Conservation (phyloP, 2,329 filamentous ascomycete genomes). For the Pestalotiopsis sp. region DNA sequence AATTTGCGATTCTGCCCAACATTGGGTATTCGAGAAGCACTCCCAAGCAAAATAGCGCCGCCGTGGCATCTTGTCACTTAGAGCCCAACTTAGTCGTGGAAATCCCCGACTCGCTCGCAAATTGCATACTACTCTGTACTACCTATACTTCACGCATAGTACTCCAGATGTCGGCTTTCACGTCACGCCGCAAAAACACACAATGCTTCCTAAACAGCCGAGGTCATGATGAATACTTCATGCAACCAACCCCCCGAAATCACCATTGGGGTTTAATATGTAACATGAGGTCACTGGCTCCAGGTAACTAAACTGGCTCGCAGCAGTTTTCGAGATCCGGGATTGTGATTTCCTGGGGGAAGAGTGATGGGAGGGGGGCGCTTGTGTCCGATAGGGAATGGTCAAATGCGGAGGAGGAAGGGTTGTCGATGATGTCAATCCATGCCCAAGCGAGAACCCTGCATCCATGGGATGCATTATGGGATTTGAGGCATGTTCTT, state of each 20-base stretch:
- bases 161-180: too few relatives aligned
- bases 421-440: slow-evolving; percentile 10
- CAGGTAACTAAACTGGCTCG: background rate
- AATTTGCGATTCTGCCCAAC: background rate
- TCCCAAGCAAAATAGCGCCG: background rate
- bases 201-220: background rate
- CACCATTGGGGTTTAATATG: background rate
- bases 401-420: slow-evolving; percentile 5
- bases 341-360: background rate
- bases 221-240: background rate
- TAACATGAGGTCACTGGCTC: background rate
- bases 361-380: background rate
- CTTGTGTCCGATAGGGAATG: background rate
- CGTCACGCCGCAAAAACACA: background rate
- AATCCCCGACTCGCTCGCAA: background rate
- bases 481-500: background rate
- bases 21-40: background rate
- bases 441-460: slow-evolving; percentile 7
- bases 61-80: background rate
- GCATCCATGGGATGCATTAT: background rate
- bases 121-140: background rate
- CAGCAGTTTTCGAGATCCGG: background rate
- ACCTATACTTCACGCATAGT: too few relatives aligned
- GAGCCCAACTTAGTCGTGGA: background rate
- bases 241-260: background rate